These are phyloP conservation scores for Rhododendron williamsianum DNA, from an alignment of 148 eudicot species.

Conservation along the genomic window DNA sequence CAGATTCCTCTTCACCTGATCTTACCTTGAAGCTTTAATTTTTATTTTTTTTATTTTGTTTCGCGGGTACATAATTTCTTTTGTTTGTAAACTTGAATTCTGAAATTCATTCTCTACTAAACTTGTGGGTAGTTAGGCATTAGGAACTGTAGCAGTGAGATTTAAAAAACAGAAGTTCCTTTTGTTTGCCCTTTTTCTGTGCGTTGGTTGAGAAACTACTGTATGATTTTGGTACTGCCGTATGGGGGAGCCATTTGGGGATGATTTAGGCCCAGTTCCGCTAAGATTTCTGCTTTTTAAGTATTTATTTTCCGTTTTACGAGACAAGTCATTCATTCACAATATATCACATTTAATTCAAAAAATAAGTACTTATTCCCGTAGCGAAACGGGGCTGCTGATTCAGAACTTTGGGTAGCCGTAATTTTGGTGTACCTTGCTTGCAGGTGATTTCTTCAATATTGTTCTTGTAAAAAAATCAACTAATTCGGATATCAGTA, in stretches of 20 bases:
- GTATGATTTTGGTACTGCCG: not conserved
- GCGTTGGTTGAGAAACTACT: not conserved
- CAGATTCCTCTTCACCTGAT: slow-evolving; percentile 35
- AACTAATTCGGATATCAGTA: too few species aligned
- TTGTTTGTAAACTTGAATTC: not conserved
- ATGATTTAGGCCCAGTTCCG: not conserved
- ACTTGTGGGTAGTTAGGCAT: slow-evolving; percentile 14
- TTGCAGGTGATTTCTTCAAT: not conserved
- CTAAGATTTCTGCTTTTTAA: not conserved
- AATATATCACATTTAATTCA: too few species aligned
- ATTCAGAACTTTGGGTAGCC: too few species aligned
- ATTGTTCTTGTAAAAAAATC: too few species aligned
- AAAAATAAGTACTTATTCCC: too few species aligned
- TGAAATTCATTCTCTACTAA: not conserved
- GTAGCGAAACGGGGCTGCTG: too few species aligned
- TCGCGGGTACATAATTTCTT: not conserved
- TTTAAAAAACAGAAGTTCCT: not conserved
- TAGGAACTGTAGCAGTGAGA: not conserved
- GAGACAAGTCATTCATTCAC: too few species aligned
- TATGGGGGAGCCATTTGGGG: not conserved
- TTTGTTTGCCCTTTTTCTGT: not conserved
- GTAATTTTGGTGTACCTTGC: not conserved
- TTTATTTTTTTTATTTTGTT: not conserved
- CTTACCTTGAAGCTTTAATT: slow-evolving; percentile 38
- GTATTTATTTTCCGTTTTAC: too few species aligned